Evolutionary conservation across 2,329 filamentous ascomycete genomes (phyloP).

Genomic region (Ceratocystis harringtonii): DNA sequence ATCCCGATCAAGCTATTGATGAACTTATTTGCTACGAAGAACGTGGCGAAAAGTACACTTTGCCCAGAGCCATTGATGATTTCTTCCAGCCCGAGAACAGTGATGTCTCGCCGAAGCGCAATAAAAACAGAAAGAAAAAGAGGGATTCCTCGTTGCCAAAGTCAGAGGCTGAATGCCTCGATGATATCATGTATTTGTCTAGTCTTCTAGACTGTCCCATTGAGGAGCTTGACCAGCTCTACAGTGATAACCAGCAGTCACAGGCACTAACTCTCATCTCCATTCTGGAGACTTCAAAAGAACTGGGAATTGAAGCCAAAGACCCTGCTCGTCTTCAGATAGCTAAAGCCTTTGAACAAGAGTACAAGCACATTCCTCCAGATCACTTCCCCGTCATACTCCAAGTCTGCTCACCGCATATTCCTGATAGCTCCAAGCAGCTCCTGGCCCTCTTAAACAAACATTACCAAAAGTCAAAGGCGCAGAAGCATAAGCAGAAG

Average conservation of each 20-base stretch:
- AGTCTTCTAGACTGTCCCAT: conserved; percentile 30
- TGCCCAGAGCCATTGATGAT: conserved; percentile 63
- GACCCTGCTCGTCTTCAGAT: conserved; percentile 23
- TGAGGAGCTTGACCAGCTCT: conserved; percentile 29
- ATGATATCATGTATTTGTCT: conserved; percentile 31
- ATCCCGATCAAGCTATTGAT: conserved; percentile 46
- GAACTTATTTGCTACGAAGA: conserved; percentile 66
- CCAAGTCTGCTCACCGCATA: conserved; percentile 25
- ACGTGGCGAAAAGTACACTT: conserved; percentile 18
- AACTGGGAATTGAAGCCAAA: conserved; percentile 25
- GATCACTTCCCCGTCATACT: conserved; percentile 31
- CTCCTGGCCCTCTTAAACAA: conserved; percentile 30
- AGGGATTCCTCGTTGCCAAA: conserved; percentile 19
- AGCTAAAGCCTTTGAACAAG: conserved; percentile 25
- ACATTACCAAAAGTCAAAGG: conserved; percentile 28
- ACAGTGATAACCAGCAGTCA: conserved; percentile 27
- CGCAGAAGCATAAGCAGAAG: conserved; percentile 22
- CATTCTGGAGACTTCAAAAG: conserved; percentile 31
- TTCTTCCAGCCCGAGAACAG: conserved; percentile 48
- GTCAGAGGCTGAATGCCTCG: conserved; percentile 15
- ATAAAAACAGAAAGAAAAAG: conserved; percentile 29
- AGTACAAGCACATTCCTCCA: conserved; percentile 30
- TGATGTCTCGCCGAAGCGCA: conserved; percentile 19
- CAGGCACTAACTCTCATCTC: conserved; percentile 28
- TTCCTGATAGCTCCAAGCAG: conserved; percentile 26